Conservation (phyloP, 495 filamentous ascomycete species). For the Hypoxylon perforatum region DNA sequence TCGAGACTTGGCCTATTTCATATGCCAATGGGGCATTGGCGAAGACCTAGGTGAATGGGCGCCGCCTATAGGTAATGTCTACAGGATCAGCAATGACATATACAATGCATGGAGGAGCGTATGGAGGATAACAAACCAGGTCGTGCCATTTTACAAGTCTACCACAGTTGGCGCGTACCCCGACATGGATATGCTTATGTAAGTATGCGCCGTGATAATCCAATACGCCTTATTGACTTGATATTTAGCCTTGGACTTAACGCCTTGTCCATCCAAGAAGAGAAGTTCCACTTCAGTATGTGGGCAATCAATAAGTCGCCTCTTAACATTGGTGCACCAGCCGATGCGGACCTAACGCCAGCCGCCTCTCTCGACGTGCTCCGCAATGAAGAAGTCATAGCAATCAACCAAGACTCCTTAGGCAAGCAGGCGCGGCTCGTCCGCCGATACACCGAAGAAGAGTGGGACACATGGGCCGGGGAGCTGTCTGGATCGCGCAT, state of each 20-base stretch:
- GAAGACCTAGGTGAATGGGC: constrained; percentile 63
- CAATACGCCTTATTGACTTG: constrained; percentile 40
- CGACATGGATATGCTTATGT: constrained; percentile 67
- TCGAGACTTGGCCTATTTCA: constrained; percentile 58
- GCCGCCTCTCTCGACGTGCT: constrained; percentile 53
- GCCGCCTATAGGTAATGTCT: constrained; percentile 57
- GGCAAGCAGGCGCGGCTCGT: constrained; percentile 55
- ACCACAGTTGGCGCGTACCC: constrained; percentile 60
- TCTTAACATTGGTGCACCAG: constrained; percentile 62
- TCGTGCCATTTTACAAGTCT: constrained; percentile 54
- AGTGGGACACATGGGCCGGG: constrained; percentile 63
- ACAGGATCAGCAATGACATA: constrained; percentile 68
- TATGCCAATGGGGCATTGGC: constrained; percentile 65
- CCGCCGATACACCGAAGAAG: constrained; percentile 49
- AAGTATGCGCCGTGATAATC: constrained; percentile 29
- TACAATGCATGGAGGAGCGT: constrained; percentile 62
- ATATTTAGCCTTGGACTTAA: constrained; percentile 47
- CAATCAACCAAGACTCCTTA: constrained; percentile 64
- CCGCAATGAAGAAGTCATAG: constrained; percentile 62
- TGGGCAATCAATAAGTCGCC: constrained; percentile 70
- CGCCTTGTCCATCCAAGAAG: constrained; percentile 50
- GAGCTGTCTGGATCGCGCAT: constrained; percentile 52
- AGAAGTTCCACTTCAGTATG: constrained; percentile 65
- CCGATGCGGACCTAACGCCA: constrained; percentile 51
- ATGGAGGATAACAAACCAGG: constrained; percentile 62